Base-by-base conservation (phyloP, 352 stramenopile genomes). In the Thalassiosira delicatula region DNA sequence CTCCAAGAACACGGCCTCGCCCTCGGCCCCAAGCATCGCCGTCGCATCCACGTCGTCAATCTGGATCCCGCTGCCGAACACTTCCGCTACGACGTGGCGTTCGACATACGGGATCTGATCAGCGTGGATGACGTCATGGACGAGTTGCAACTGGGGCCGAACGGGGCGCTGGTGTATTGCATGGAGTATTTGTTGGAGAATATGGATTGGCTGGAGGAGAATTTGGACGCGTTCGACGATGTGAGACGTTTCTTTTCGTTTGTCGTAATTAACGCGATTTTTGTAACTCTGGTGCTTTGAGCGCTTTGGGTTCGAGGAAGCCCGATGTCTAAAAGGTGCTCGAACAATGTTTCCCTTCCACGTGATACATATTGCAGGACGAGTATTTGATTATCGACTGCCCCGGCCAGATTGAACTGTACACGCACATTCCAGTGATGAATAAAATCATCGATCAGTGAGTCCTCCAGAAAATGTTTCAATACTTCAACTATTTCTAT, bases 341-440 rank as follows among this genome's bases (percentile, higher is more conserved):
- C n/a, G n/a, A n/a, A n/a, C n/a, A n/a, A n/a, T n/a, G n/a, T n/a
- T n/a, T n/a, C n/a, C n/a, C n/a, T n/a, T n/a, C n/a, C n/a, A n/a
- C n/a, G n/a, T n/a, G n/a, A n/a, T n/a, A n/a, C n/a, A n/a, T n/a
- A n/a, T n/a, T n/a, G n/a, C n/a, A n/a, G n/a, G n/a, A 97, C 83
- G 97, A 98, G 69, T 99, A 99, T 91, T 84, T 99, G 9, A 89
- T 99, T 17, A 97, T 99, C 44, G 98, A 99, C 92, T 99, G 98
- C 92, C 97, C 98, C 0, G 98, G 98, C 0, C 98, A 99, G 92
- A 95, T 99, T 54, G 97, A 99, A 90, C 92, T 99, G 57, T 99
- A 98, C 86, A 99, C 97, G n/a, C 97, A 99, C 84, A 94, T 99
- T 69, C 93, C 95, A n/a, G 96, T 97, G 65, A 96, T 99, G 88